Percentiles rank a stretch among this genome's conserved stretches.
phyloP scores from a whole-genome alignment of 1,284 basidiomycete genomes.

The Cutaneotrichosporon curvatum region DNA sequence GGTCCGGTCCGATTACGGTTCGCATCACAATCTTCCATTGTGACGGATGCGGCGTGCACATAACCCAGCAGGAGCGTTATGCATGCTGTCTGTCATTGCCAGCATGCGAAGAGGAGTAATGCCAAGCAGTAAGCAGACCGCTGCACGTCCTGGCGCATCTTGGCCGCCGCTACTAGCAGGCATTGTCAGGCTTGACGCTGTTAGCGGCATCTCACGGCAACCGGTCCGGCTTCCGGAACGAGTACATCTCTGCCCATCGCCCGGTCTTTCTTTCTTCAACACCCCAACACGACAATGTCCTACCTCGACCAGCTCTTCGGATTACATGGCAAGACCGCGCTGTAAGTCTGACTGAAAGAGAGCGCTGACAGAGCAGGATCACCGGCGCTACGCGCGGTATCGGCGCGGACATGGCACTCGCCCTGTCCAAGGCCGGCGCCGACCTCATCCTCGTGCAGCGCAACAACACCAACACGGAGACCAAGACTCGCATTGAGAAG shows the following conservation, averaged over 20 bases:
- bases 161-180: too few species aligned
- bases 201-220: neutral
- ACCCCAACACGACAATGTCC: conserved; percentile 13
- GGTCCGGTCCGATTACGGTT: too few species aligned
- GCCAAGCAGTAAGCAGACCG: too few species aligned
- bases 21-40: too few species aligned
- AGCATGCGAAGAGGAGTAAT: too few species aligned
- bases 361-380: conserved; percentile 22
- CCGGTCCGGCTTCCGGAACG: conserved; percentile 7
- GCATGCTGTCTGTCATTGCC: too few species aligned
- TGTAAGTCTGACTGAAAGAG: conserved; percentile 34
- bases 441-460: conserved; percentile 72
- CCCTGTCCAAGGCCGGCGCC: conserved; percentile 59
- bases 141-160: too few species aligned
- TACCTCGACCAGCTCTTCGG: conserved; percentile 47
- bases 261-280: neutral
- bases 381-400: conserved; percentile 47
- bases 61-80: too few species aligned
- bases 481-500: conserved; percentile 54
- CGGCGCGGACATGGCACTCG: conserved; percentile 45
- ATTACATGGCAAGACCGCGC: conserved; percentile 48
- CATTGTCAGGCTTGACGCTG: too few species aligned
- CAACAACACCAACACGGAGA: conserved; percentile 53
- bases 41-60: too few species aligned
- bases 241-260: neutral